Base-by-base conservation (phyloP, 2,329 filamentous ascomycete genomes). In the Colletotrichum orchidophilum region DNA sequence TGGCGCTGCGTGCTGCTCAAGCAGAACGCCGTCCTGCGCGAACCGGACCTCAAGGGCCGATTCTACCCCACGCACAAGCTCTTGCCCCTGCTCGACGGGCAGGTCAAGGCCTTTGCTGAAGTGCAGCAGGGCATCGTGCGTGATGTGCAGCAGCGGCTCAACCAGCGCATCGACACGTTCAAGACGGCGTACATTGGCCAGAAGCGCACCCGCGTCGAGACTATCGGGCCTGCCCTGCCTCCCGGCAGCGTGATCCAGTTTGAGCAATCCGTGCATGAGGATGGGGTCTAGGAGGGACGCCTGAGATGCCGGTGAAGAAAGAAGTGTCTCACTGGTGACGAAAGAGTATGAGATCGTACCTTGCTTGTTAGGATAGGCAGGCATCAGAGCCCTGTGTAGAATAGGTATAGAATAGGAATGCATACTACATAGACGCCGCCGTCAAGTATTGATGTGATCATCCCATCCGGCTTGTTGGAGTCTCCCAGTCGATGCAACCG, bases 21-120 rank as follows among this genome's bases (percentile, higher is more conserved):
- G 72, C 85, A 87, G 70, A 84, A 85, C 73, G 78, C 80, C n/a
- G 80, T 83, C 54, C 76, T 88, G 24, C 82, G 85, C 72, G 87
- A 89, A 75, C 76, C 77, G 15, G 81, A 82, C 26, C 82, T 90
- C 61, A 82, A 83, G 68, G 88, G 88, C 61, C 82, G 88, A n/a
- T 90, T 90, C 79, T 90, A 90, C 79, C 85, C 88, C 18, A 86
- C 86, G n/a, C 79, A 84, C 68, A 82, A 83, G 69, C 81, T 90
- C 42, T 85, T 88, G 78, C 83, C 83, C 18, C 83, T 89, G 65
- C 79, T 89, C 63, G 63, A 71, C 42, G 67, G 68, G 29, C 59
- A 63, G 26, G 31, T 49, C 50, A 57, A 70, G n/a, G 81, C 86
- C 50, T 80, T 81, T 11, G 76, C 75, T 1, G 78, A 77, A 5